Evolutionary conservation across 441 rosid species (phyloP), one percentile per base, ranked within the genome.

Genomic region (Omphalea diandra): DNA sequence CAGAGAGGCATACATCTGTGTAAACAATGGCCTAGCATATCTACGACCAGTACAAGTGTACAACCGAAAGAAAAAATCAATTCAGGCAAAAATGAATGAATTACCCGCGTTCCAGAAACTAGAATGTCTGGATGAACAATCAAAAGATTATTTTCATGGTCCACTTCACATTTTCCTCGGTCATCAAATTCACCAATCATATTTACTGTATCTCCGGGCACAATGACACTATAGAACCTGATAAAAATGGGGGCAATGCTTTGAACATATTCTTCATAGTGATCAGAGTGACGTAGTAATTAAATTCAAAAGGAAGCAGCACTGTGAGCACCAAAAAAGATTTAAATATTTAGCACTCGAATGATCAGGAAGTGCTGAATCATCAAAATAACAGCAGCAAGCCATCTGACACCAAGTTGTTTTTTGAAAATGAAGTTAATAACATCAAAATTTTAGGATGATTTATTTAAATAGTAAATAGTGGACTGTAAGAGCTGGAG

Each of bases 131-230:
- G 99, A 79, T 96, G 97, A 84, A 96, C 84, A 73, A 96, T 77
- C 64, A 96, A 61, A 66, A 96, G 81, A 83, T 93, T 88, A 60
- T 82, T 79, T 61, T 87, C 87, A 75, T 61, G 81, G 73, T 83
- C 82, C 57, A 96, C 90, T 49, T 88, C 80, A 79, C 97, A 96
- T 78, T 83, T 96, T 68, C 93, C 94, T 50, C 81, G 83, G 35
- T 80, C 88, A 72, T 91, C 92, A 81, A 96, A 96, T 43, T 84
- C 88, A 49, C 98, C 99, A 58, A 93, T 88, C 63, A 91, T 92
- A 72, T 90, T 93, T 63, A 93, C 88, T 32, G 99, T 87, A 77
- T 96, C 97, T 78, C 99, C 99, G 49, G 99, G 99, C 72, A 94
- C 84, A 68, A 93, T 78, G 29, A 83, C 84, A 83, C 90, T 88